Evolutionary conservation across 306 rosid species (phyloP).

Genomic region (Prunus fruticosa): DNA sequence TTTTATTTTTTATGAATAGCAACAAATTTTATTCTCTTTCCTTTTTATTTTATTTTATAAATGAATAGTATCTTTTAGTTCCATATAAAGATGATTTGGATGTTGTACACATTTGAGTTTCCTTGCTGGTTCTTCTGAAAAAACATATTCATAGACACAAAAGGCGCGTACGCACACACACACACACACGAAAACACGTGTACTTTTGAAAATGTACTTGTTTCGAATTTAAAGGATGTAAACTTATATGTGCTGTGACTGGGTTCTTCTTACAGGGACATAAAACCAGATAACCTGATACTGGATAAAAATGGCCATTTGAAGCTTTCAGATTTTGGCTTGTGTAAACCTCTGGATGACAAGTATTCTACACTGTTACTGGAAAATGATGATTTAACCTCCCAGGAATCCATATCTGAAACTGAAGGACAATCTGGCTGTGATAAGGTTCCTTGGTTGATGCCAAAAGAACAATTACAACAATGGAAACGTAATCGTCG

Average conservation of each 20-base stretch:
- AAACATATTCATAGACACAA: neutral
- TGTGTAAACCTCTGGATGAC: slow-evolving; percentile 96
- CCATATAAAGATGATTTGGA: too few species aligned
- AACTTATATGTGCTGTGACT: slow-evolving; percentile 21
- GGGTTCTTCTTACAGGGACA: slow-evolving; percentile 74
- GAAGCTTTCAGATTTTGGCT: slow-evolving; percentile 99
- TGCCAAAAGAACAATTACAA: slow-evolving; percentile 93
- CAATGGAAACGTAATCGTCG: slow-evolving; percentile 99
- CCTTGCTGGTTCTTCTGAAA: too few species aligned
- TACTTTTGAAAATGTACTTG: neutral
- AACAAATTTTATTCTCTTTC: neutral
- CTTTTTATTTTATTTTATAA: neutral
- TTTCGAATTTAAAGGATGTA: slow-evolving; percentile 5
- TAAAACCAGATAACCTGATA: slow-evolving; percentile 97
- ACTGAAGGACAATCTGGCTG: slow-evolving; percentile 57
- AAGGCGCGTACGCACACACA: neutral
- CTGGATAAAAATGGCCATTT: slow-evolving; percentile 92
- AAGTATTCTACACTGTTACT: slow-evolving; percentile 83
- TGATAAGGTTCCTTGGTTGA: slow-evolving; percentile 72
- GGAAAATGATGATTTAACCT: slow-evolving; percentile 69
- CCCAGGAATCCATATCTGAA: slow-evolving; percentile 63
- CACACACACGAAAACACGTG: neutral
- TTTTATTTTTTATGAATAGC: neutral
- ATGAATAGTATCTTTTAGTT: neutral
- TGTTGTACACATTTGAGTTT: too few species aligned